phyloP scores from a whole-genome alignment of 768 basidiomycete genomes.

The Suillus bovinus region DNA sequence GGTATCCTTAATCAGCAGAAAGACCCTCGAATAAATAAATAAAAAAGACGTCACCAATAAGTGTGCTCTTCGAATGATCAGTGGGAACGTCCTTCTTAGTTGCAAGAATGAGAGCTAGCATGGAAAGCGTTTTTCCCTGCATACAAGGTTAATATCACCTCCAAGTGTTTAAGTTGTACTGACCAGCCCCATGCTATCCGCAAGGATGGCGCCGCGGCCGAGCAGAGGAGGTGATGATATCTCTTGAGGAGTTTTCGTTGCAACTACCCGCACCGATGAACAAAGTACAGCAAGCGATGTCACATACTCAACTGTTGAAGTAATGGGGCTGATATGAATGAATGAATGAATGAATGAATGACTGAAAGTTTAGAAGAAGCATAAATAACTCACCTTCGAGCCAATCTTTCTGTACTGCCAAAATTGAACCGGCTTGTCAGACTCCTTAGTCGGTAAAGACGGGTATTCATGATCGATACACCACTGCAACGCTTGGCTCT shows the following conservation, averaged over 20 bases:
- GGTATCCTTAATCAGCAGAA: slow-evolving; percentile 11
- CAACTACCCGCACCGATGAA: slow-evolving; percentile 46
- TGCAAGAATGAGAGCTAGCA: slow-evolving; percentile 77
- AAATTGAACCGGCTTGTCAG: slow-evolving; percentile 82
- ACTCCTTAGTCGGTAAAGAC: slow-evolving; percentile 59
- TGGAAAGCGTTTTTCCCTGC: slow-evolving; percentile 89
- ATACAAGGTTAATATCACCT: slow-evolving; percentile 11
- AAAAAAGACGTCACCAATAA: slow-evolving; percentile 60
- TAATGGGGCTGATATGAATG: slow-evolving; percentile 50
- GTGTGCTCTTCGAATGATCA: slow-evolving; percentile 64
- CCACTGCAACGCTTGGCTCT: slow-evolving; percentile 89
- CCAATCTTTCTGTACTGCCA: slow-evolving; percentile 72
- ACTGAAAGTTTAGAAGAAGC: neutral
- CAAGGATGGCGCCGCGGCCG: slow-evolving; percentile 84
- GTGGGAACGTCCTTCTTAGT: slow-evolving; percentile 65
- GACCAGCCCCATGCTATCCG: slow-evolving; percentile 85
- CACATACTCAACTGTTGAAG: slow-evolving; percentile 56
- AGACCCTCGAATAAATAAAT: neutral
- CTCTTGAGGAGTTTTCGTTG: slow-evolving; percentile 78
- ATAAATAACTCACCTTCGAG: slow-evolving; percentile 46
- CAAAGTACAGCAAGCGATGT: slow-evolving; percentile 2
- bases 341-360: neutral
- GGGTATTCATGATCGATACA: slow-evolving; percentile 83
- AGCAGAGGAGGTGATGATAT: slow-evolving; percentile 51
- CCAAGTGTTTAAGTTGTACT: slow-evolving; percentile 6